Evolutionary conservation across 257 asterid genomes (phyloP), one percentile per base, ranked within the genome.

Genomic region (Osmanthus fragrans): DNA sequence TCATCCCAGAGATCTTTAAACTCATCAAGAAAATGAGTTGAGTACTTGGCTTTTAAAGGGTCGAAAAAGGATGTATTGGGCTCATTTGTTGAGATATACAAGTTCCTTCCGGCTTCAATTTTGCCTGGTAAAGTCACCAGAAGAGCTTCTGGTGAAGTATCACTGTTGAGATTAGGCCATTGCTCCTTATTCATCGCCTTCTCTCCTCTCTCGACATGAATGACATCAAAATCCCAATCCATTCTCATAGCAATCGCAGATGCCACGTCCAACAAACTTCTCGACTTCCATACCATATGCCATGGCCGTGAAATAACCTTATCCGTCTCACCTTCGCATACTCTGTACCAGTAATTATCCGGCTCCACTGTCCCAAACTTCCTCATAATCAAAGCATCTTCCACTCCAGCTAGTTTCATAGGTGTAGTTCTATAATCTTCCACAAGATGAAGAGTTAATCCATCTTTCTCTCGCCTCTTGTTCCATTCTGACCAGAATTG

Each of bases 21-120:
- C 6, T 96, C 96, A 3, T 88, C 88, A 40, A 93, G 98, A 80
- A 92, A 90, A 83, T 93, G 99, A 19, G 85, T 82, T 5, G 87
- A 82, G 25, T 90, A 93, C 84, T 80, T 89, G 36, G 82, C 96
- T 87, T 90, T 96, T 86, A 96, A 84, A 1, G 97, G 90, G 77
- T 87, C 84, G 63, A 90, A 93, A 34, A 87, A 81, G 5, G 92
- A 83, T 5, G 72, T 65, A 13, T 88, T 86, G 1, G 71, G 72
- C 77, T 92, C 90, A 70, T 85, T 80, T 3, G 90, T 87, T 32
- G 85, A 84, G 32, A 87, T 70, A 60, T 85, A 87, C 18, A 87
- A 82, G 72, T 72, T 76, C 80, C 90, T 83, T 4, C 87, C 89
- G 0, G 75, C 84, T 49, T 87, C 90, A 27, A 87, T 64, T 70